Evolutionary conservation across 2,329 filamentous ascomycete species (phyloP), one percentile per base, ranked within the genome.

Genomic region (Ophiostoma quercus): DNA sequence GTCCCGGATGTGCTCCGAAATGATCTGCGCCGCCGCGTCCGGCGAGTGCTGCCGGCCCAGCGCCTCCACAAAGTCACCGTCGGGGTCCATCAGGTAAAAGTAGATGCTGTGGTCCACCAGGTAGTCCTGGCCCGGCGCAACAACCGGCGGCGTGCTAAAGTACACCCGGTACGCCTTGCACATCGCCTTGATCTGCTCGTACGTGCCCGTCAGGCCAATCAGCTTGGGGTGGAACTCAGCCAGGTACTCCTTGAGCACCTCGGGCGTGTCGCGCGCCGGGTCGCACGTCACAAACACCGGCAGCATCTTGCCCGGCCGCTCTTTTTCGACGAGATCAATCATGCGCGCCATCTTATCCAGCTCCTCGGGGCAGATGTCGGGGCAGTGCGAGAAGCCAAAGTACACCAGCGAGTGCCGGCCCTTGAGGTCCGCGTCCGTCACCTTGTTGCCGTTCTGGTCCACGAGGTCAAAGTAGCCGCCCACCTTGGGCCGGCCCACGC

Each of bases 321-420:
- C 80, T 67, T 81, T 81, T 74, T 88, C 82, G 63, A 90, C 84
- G 7, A 86, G 83, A 77, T 99, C 93, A 77, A 96, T 90, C 87
- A 98, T 97, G 71, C 85, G 85, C n/a, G 94, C 92, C 94, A 99
- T 97, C 84, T 99, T 99, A 83, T 99, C 95, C 76, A 99, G 90
- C 81, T 99, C 95, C 77, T 99, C 95, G 43, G 95, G 95, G 83
- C 95, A 99, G 78, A 99, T 99, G 79, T 99, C 95, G 32, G 95
- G 95, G 79, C 95, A 99, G 80, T 97, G 94, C 9, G 92, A 94
- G 85, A 99, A 99, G 76, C 95, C 95, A 78, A 99, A 99, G 82
- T 99, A 99, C 51, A 98, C 88, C 19, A 96, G 79, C 69, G 87
- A 86, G 81, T 97, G 95, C 79, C 91, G 92, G 69, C 95, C 95